Conservation (phyloP, 805 yeast species). For the Ogataea neopini region DNA sequence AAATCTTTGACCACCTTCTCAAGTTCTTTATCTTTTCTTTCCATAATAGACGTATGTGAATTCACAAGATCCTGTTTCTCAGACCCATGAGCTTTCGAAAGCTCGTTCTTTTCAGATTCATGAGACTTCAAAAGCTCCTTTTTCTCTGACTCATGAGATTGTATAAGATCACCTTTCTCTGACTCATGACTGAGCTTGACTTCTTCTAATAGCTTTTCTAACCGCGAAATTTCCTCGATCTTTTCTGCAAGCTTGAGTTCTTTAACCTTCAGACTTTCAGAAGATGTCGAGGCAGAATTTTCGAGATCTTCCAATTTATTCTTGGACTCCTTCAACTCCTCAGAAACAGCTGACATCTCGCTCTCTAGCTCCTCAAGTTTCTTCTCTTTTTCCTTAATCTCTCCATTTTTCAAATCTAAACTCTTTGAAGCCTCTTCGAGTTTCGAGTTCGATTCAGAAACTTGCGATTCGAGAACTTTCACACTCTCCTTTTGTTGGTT, state of each 20-base stretch:
- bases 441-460: constrained; percentile 8
- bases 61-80: constrained; percentile 45
- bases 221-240: background rate
- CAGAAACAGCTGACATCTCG: background rate
- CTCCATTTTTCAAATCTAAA: background rate
- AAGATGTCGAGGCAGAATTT: background rate
- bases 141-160: constrained; percentile 25
- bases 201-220: background rate
- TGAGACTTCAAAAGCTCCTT: constrained; percentile 44
- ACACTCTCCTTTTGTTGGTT: background rate
- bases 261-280: background rate
- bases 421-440: constrained; percentile 7
- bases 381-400: constrained; percentile 8
- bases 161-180: constrained; percentile 1
- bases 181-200: constrained; percentile 4
- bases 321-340: constrained; percentile 20
- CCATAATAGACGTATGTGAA: constrained; percentile 18
- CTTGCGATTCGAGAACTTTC: background rate
- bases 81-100: constrained; percentile 11
- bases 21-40: constrained; percentile 13
- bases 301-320: constrained; percentile 22
- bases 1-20: constrained; percentile 11
- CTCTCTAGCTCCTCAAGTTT: constrained; percentile 2
- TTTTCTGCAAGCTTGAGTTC: background rate
- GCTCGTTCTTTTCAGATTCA: constrained; percentile 4